A percentile compares a stretch with the other conserved stretches of the same genome.
Conservation (phyloP, 2,329 filamentous ascomycete genomes). For the Pleochaeta shiraiana region DNA sequence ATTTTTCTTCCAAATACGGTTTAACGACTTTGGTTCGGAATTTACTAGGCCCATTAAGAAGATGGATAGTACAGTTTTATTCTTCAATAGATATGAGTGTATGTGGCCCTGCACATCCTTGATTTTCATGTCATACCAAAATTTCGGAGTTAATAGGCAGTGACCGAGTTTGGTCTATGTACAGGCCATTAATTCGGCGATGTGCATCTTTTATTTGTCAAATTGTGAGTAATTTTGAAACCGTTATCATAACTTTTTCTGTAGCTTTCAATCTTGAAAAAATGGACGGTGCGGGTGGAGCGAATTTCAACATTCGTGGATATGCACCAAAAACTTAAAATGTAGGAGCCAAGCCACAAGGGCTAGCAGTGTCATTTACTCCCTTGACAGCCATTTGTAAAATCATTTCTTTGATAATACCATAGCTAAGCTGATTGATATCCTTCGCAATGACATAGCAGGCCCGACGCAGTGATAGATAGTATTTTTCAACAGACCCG, state of each 20-base stretch:
- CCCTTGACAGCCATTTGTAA: conserved; percentile 8
- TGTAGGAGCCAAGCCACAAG: conserved; percentile 3
- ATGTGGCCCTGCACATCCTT: not conserved
- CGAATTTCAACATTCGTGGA: not conserved
- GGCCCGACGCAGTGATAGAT: not conserved
- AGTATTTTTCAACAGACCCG: not conserved
- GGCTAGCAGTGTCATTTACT: conserved; percentile 5
- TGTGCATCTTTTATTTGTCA: conserved; percentile 4
- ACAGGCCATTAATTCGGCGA: not conserved
- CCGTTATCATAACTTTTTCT: conserved; percentile 5
- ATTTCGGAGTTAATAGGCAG: conserved; percentile 5
- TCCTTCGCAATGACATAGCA: not conserved
- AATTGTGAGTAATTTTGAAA: conserved; percentile 3
- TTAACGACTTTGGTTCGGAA: conserved; percentile 2
- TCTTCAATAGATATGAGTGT: not conserved
- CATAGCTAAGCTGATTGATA: too few relatives aligned
- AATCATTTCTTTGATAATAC: not conserved
- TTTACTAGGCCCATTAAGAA: not conserved
- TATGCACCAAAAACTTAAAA: conserved; percentile 6
- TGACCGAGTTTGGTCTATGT: not conserved
- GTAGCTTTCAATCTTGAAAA: not conserved
- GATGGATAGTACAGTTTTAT: conserved; percentile 2
- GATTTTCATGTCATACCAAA: conserved; percentile 3
- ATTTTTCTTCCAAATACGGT: not conserved
- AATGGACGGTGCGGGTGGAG: not conserved